Conservation (phyloP, 169 alveolate genomes). For the Eimeria tenella region DNA sequence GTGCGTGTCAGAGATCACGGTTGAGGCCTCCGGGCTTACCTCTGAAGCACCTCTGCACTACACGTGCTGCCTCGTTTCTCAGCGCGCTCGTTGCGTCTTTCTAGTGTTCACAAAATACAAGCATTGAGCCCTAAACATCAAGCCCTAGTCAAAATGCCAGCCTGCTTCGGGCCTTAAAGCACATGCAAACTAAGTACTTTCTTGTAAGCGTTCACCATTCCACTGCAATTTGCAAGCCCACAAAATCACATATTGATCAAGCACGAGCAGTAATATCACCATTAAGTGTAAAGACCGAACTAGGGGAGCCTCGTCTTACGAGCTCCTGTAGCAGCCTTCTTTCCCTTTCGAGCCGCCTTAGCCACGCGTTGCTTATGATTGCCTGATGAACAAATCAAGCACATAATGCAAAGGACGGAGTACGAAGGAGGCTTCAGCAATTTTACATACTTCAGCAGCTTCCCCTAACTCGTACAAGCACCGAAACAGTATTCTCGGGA, state of each 20-base stretch:
- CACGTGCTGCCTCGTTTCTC: conserved; percentile 51
- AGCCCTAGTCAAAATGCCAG: not conserved
- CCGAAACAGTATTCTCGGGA: too few species aligned
- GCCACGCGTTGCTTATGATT: conserved; percentile 34
- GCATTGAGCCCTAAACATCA: not conserved
- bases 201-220: not conserved
- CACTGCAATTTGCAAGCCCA: not conserved
- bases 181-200: not conserved
- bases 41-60: conserved; percentile 43
- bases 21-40: not conserved
- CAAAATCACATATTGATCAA: not conserved
- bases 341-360: conserved; percentile 31
- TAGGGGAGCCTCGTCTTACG: not conserved
- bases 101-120: not conserved
- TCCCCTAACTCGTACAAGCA: not conserved
- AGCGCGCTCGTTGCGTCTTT: conserved; percentile 25
- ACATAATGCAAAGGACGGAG: too few species aligned
- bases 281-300: not conserved
- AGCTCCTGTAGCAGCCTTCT: conserved; percentile 28
- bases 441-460: not conserved
- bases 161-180: not conserved
- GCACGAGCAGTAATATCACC: not conserved
- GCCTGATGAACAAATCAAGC: not conserved
- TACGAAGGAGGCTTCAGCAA: not conserved
- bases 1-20: not conserved